Base-by-base conservation (phyloP, 108 stramenopile genomes). In the Skeletonema marinoi region DNA sequence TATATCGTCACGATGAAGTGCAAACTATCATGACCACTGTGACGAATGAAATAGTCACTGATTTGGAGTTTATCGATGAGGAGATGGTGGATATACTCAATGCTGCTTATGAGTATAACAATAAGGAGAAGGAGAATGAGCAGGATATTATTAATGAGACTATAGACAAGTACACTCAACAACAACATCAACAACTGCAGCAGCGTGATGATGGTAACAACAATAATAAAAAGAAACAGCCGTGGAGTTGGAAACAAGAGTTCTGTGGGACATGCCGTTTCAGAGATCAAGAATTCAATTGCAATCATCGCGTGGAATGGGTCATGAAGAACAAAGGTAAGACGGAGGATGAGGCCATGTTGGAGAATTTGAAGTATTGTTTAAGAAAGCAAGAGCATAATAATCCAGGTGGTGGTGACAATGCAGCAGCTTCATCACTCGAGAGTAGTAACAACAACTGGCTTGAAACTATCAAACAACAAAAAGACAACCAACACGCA, bases 1-100 rank as follows among this genome's bases (percentile, higher is more conserved):
- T 80, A 1, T 32, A 54, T 7, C 62, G 70, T 66, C 73, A 74
- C 29, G 79, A 80, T 31, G 54, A 74, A 10, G 42, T 64, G 50
- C 50, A 68, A 31, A 17, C 48, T n/a, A 68, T 19, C 67, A 80
- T 59, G 46, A 38, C 19, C 62, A 73, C 13, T 19, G 50, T 29
- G n/a, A 44, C 14, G 71, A 73, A 51, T 61, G 60, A 70, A 17
- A 36, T 62, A 14, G 63, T 32, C 6, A 62, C 32, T 4, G 65
- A 78, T 58, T 14, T 54, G 29, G 25, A 32, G 31, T 32, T 62
- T 25, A 0, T 65, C 0, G 65, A 78, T 58, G 7, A 32, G 12
- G 25, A n/a, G 31, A 61, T 62, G 19, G 25, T 41, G 13, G 73
- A 74, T 9, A 35, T 63, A 2, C 17, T 48, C 14, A 50, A 73